Evolutionary conservation across 345 rosid genomes (phyloP), one percentile per base, ranked within the genome.

Genomic region (Rhodamnia rubescens): DNA sequence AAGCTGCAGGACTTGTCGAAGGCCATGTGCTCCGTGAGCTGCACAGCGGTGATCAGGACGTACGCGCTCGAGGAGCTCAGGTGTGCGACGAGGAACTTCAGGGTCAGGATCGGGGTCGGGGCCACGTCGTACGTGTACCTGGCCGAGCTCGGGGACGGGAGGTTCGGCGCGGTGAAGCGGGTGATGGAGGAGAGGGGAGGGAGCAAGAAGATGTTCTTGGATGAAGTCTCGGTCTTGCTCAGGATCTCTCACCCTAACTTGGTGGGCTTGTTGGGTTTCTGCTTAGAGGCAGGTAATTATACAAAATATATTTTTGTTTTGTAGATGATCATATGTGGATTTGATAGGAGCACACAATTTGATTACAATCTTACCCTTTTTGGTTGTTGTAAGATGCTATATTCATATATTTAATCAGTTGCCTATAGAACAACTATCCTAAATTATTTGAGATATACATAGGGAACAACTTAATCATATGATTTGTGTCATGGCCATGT

Each of bases 171-270:
- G 2, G 90, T 92, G 42, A 92, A 92, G 87, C 85, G 94, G 74
- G 92, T 91, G 53, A 92, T 88, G 91, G 90, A 87, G 85, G 91
- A 89, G 85, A 90, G 87, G 74, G 91, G 91, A 36, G 94, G 92
- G 9, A 88, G 86, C 90, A 89, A 87, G 87, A 92, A 92, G 86
- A 88, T 90, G 26, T 92, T 92, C 88, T 78, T 92, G 82, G 94
- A 92, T 78, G 93, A 92, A 84, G 92, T 92, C 36, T 92, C 94
- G 8, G 89, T 90, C 59, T 81, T 92, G 86, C 91, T 89, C 4
- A 83, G 93, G 81, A 90, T 92, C 84, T 92, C 90, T 59, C 94
- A 91, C 83, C 94, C 93, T 2, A 90, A 92, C 85, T 85, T 92
- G 84, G 93, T 91, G 26, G 91, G 91, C 42, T 59, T 92, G 86